Base-by-base conservation (phyloP, 176 grass and related monocot species). In the Carex kokanica region DNA sequence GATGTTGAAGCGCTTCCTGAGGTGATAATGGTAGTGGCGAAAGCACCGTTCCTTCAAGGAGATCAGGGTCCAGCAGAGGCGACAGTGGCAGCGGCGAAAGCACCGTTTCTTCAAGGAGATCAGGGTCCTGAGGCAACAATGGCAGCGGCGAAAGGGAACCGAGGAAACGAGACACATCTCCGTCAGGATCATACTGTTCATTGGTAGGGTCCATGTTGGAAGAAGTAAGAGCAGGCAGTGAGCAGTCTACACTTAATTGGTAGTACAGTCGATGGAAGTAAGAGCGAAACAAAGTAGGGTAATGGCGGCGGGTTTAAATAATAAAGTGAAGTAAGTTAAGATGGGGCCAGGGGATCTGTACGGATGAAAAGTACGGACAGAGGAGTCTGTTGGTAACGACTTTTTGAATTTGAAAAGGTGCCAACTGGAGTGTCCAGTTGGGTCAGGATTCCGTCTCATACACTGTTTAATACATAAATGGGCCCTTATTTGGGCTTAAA, bases 181-280 rank as follows among this genome's bases (percentile, higher is more conserved):
- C 61, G 0, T 84, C 82, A 1, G 82, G 82, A 84, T 84, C 66
- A 7, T 84, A 84, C 82, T 36, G 38, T 47, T 84, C 81, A 0
- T 80, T 17, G 6, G 29, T 55, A 9, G 57, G 79, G 13, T 82
- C 60, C 71, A 53, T 74, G 36, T 18, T 9, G 64, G 32, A 67
- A 38, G 15, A 67, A 67, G 15, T 38, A 17, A 16, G 45, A 38
- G 23, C 60, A 64, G 2, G 24, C 24, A 67, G 1, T 47, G 45
- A 11, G 11, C 45, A 47, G 45, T 49, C 45, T 12, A 12, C 9
- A 49, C 45, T 49, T n/a, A n/a, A n/a, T n/a, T 49, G 45, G 10
- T 10, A 38, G 36, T 5, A 49, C 45, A 11, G 10, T 49, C 2
- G 45, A 49, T 49, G 45, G 45, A 49, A 49, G 45, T 38, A 41